Percentiles rank a stretch among this genome's conserved stretches.
phyloP scores from a whole-genome alignment of 2,329 filamentous ascomycete species.

The Cadophora sp. region DNA sequence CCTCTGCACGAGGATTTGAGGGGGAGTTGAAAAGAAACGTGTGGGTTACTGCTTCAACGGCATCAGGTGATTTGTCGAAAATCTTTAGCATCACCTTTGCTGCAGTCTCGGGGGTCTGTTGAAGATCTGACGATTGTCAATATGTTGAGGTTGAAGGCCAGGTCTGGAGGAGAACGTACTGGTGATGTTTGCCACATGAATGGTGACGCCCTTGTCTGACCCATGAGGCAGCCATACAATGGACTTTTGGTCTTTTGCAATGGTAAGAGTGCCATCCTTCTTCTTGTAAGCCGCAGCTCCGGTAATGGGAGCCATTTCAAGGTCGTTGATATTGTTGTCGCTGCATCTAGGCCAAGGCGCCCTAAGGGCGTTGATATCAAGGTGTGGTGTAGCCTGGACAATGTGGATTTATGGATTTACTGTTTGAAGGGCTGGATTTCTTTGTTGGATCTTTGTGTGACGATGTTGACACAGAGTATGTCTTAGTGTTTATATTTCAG shows the following conservation, averaged over 20 bases:
- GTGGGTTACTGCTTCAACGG: slow-evolving; percentile 70
- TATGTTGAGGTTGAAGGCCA: background rate
- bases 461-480: background rate
- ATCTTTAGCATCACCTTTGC: slow-evolving; percentile 95
- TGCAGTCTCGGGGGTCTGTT: slow-evolving; percentile 89
- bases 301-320: slow-evolving; percentile 49
- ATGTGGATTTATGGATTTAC: background rate
- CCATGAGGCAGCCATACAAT: slow-evolving; percentile 81
- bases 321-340: slow-evolving; percentile 9
- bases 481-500: background rate
- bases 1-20: slow-evolving; percentile 78
- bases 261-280: slow-evolving; percentile 84
- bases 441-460: background rate
- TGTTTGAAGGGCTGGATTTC: background rate
- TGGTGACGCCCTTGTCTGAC: slow-evolving; percentile 69
- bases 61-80: slow-evolving; percentile 71
- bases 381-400: slow-evolving; percentile 3
- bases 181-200: slow-evolving; percentile 78
- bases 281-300: slow-evolving; percentile 89
- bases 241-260: slow-evolving; percentile 74
- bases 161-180: slow-evolving; percentile 62
- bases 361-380: slow-evolving; percentile 16
- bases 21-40: slow-evolving; percentile 89
- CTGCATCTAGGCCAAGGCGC: slow-evolving; percentile 21
- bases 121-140: slow-evolving; percentile 68